Evolutionary conservation across 345 rosid genomes (phyloP), one percentile per base, ranked within the genome.

Genomic region (Linum tenue): DNA sequence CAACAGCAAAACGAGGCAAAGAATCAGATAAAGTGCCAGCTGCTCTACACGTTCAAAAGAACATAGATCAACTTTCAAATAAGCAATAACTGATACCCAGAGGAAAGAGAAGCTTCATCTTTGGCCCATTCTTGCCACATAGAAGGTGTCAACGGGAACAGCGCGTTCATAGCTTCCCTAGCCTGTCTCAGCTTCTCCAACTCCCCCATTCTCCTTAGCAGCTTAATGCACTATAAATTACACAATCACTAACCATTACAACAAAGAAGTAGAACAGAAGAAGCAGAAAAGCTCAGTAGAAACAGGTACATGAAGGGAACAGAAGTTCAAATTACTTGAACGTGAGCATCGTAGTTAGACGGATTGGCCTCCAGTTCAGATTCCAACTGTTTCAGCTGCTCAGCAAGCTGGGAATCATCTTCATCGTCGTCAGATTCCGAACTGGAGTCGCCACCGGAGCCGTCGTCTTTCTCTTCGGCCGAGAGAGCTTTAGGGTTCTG

Each of bases 41-140:
- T 22, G 31, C 31, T 22, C 31, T 22, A 22, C 31, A 0, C 0
- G 31, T 22, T 22, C 31, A 22, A 22, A 22, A 10, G 9, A 43
- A 67, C 43, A 3, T 36, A 44, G 3, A 44, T 7, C 0, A 9
- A 50, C 39, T 11, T 6, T 6, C 36, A 22, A 11, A 63, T 9
- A 11, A 2, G 0, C 11, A 15, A 2, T 39, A 36, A 41, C 3
- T 59, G 1, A 36, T 83, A 87, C 92, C 83, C 79, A 56, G 81
- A 64, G 7, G 70, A 80, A 55, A 90, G 76, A 76, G 89, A 86
- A 22, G 89, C 85, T 76, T 92, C 98, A 56, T 92, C 98, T 64
- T 79, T 78, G 38, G 86, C 83, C 97, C 97, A 92, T 65, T 92
- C 97, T 35, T 77, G 82, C 95, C 98, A 90, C 88, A 88, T 76